These are phyloP conservation scores for Cryptosporidium sp. DNA, from an alignment of 169 alveolate species.

Conservation along the genomic window DNA sequence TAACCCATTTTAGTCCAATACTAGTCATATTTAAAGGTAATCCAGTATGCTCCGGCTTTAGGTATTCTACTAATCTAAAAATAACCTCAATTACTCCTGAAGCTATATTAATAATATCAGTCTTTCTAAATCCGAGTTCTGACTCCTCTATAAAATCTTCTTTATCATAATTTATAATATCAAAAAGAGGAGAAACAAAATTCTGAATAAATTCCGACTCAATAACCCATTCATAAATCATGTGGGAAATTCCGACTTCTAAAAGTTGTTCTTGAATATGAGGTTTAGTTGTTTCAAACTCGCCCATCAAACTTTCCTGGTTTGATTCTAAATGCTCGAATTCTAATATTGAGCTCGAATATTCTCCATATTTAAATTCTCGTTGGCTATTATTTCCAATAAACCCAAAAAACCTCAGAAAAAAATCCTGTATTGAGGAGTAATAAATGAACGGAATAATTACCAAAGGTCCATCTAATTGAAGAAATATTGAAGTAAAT, in stretches of 20 bases:
- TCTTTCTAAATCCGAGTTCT: not conserved
- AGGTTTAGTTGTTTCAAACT: not conserved
- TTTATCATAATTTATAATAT: too few species aligned
- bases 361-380: not conserved
- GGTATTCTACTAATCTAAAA: constrained; percentile 29
- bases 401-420: constrained; percentile 26
- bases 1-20: constrained; percentile 23
- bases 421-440: constrained; percentile 63
- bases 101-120: not conserved
- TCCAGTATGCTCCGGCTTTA: constrained; percentile 58
- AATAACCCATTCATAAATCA: constrained; percentile 38
- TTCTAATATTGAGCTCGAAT: constrained; percentile 1
- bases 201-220: constrained; percentile 5
- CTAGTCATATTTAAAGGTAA: constrained; percentile 58
- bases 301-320: not conserved
- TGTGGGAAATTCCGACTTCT: constrained; percentile 1
- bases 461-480: constrained; percentile 25
- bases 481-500: constrained; percentile 25
- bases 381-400: not conserved
- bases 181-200: constrained; percentile 2
- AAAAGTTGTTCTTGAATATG: not conserved
- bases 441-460: constrained; percentile 20
- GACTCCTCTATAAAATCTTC: not conserved
- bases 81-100: constrained; percentile 35
- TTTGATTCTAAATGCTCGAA: constrained; percentile 11